Percentiles rank a stretch among this genome's conserved stretches.
These are phyloP conservation scores for Penicillium sclerotigenum DNA, from an alignment of 2,329 filamentous ascomycete genomes.

Conservation along the genomic window DNA sequence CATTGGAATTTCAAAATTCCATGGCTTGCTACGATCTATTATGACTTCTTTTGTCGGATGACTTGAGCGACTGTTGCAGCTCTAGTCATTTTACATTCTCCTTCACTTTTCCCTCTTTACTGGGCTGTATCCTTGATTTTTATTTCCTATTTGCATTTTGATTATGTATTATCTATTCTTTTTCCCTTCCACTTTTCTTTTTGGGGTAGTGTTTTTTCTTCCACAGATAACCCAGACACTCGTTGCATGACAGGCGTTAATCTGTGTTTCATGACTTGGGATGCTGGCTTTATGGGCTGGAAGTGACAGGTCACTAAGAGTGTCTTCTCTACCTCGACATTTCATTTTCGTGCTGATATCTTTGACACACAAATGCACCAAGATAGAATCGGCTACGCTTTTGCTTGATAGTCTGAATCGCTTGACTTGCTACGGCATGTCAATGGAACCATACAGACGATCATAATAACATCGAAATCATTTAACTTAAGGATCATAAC, in stretches of 20 bases:
- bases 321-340: neutral
- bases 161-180: constrained; percentile 1
- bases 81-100: neutral
- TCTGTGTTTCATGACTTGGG: neutral
- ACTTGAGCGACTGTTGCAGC: neutral
- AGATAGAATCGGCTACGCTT: neutral
- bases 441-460: neutral
- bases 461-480: neutral
- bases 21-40: constrained; percentile 17
- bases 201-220: neutral
- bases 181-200: neutral
- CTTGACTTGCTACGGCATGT: neutral
- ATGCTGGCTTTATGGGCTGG: neutral
- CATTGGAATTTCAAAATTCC: neutral
- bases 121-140: neutral
- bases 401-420: neutral
- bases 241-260: constrained; percentile 7
- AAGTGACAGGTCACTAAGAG: neutral
- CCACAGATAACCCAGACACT: neutral
- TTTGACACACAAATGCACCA: neutral
- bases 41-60: constrained; percentile 11
- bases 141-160: neutral
- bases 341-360: neutral
- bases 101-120: neutral
- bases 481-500: neutral